Evolutionary conservation across 2,329 filamentous ascomycete genomes (phyloP), one percentile per base, ranked within the genome.

Genomic region (Talaromyces sp.): DNA sequence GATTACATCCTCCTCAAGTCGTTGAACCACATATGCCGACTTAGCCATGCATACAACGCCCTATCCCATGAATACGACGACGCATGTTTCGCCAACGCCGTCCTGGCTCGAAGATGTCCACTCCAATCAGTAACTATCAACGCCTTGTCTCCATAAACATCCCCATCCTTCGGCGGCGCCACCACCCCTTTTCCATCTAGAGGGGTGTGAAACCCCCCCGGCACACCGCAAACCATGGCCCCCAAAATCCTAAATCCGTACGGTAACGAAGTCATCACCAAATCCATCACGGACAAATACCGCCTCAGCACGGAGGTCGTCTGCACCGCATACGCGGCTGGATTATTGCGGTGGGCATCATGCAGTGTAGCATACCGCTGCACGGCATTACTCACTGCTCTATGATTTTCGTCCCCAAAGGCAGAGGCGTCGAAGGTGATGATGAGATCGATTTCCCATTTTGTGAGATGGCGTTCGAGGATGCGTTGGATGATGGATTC

Each of bases 1-100:
- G n/a, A n/a, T 29, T 47, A 70, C n/a, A 54, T 67, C 62, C 49
- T 66, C 63, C 63, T 60, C 15, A 70, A 11, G 31, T 70, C 69
- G 62, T 80, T 80, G 66, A 78, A 78, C 78, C 78, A 80, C 40
- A 79, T 76, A 63, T 80, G 77, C 45, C 78, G 76, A 67, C 77
- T 79, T 11, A 78, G 58, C 1, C 79, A 64, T 72, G 79, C 72
- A 68, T 80, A 80, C 67, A 80, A 38, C 36, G 76, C 71, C 15
- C 78, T 72, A 64, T 80, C 77, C 77, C 77, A 80, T 1, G 77
- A 76, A 61, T 79, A 80, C 68, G 79, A 76, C 61, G 75, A 78
- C 34, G 66, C 66, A 65, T 80, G 78, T 58, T 75, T 73, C 17
- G 72, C 70, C 67, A 80, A 79, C 0, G 78, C 78, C 13, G 69